phyloP scores from a whole-genome alignment of 768 basidiomycete genomes.

The Dendrothele bispora region DNA sequence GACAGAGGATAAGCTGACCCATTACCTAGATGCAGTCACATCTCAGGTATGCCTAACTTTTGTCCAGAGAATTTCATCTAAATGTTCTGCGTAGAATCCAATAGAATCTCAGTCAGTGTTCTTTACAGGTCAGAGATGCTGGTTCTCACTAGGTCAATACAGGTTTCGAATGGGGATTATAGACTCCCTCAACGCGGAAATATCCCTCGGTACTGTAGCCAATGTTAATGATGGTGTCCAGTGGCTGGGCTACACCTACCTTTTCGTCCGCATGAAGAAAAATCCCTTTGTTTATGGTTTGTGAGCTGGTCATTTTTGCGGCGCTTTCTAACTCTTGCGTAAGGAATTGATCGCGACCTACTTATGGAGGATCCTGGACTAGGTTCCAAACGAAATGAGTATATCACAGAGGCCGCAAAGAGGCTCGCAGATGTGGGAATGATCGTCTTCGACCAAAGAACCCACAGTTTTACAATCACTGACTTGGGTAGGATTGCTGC shows the following conservation, averaged over 20 bases:
- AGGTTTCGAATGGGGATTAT: constrained; percentile 84
- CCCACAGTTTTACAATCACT: constrained; percentile 67
- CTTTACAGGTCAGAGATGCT: neutral
- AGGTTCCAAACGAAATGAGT: constrained; percentile 62
- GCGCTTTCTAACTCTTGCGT: constrained; percentile 8
- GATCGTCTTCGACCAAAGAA: constrained; percentile 70
- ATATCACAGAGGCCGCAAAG: constrained; percentile 66
- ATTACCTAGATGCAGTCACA: constrained; percentile 86
- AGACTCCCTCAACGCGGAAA: constrained; percentile 93
- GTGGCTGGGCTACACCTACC: constrained; percentile 97
- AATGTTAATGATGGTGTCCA: constrained; percentile 83
- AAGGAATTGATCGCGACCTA: constrained; percentile 76
- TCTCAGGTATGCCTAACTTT: constrained; percentile 62
- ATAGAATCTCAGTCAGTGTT: constrained; percentile 88
- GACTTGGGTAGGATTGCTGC: constrained; percentile 96
- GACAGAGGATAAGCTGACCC: constrained; percentile 86
- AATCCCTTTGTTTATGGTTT: constrained; percentile 86
- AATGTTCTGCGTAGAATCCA: constrained; percentile 59
- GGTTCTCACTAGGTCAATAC: constrained; percentile 8
- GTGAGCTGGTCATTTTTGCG: constrained; percentile 13
- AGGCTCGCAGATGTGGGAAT: constrained; percentile 72
- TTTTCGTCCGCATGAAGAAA: constrained; percentile 92
- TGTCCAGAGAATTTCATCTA: neutral
- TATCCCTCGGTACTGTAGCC: constrained; percentile 91
- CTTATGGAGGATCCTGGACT: constrained; percentile 72